Evolutionary conservation across 192 early-diverging fungal genomes (phyloP), one percentile per base, ranked within the genome.

Genomic region (Coemansia sp.): DNA sequence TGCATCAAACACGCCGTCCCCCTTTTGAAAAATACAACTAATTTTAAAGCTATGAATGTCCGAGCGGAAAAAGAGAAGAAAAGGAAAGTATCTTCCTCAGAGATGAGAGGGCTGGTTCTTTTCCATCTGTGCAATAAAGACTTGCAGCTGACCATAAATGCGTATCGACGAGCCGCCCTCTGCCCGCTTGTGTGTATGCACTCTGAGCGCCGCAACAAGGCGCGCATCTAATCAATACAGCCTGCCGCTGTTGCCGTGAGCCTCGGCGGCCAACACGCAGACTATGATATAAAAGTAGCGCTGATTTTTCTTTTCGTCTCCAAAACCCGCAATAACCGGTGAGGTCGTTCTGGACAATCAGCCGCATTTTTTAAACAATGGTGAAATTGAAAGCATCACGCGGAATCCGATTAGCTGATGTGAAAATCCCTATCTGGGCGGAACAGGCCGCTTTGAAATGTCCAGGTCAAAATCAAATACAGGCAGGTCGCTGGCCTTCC

Each of bases 381-480:
- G 5, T 32, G 4, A 53, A 53, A 24, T 21, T 12, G 19, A 53
- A 24, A 53, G 24, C 10, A 25, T 45, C 23, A 39, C 58, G 32
- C 32, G 29, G 14, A 43, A 45, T 43, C 15, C 12, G 14, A 23
- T 10, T 32, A 24, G 58, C 58, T 14, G 5, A 59, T 23, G 21
- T 2, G 23, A 43, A 43, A 39, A 45, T 21, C 7, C 14, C 12
- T 25, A 17, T 25, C 8, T 17, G 11, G 56, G 29, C 27, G 8
- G 45, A 10, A 60, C 27, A 12, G 63, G 61, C 50, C 49, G 67
- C 15, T 45, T 59, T 15, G 43, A 23, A 3, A 60, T 60, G 21
- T 74, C 72, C 60, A 74, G 48, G 25, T 74, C 51, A 29, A 74
- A 74, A 10, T 22, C 21, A 51, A 78, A 78, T 23, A 53, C 35